Conservation (phyloP, 441 rosid species). For the Lepidium campestre region DNA sequence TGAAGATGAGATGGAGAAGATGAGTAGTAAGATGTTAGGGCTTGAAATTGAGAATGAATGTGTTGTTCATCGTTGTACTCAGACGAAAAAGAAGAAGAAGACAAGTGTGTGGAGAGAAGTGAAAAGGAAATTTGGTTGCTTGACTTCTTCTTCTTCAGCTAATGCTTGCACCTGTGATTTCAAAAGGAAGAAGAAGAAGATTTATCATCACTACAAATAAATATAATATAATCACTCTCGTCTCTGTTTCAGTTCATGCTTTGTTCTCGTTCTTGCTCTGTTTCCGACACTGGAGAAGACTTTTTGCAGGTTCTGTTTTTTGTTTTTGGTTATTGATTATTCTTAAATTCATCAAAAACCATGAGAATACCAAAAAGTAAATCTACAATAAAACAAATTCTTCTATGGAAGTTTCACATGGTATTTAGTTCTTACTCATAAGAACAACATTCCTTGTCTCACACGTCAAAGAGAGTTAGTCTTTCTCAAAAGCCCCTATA, state of each 20-base stretch:
- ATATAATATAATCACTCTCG: neutral
- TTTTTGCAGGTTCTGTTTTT: neutral
- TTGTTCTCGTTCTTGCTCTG: conserved; percentile 6
- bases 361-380: neutral
- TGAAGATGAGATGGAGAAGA: conserved; percentile 18
- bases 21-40: conserved; percentile 40
- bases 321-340: neutral
- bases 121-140: conserved; percentile 89
- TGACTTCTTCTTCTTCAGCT: conserved; percentile 23
- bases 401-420: conserved; percentile 9
- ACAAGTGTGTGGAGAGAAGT: conserved; percentile 59
- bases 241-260: neutral
- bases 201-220: conserved; percentile 27
- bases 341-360: neutral
- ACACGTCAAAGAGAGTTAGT: conserved; percentile 11
- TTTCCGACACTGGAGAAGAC: conserved; percentile 8
- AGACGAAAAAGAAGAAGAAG: conserved; percentile 34
- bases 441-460: conserved; percentile 18
- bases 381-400: conserved; percentile 7
- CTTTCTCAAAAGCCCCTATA: neutral
- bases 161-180: conserved; percentile 44
- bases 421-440: conserved; percentile 10
- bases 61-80: conserved; percentile 14
- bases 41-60: conserved; percentile 39
- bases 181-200: conserved; percentile 54